These are phyloP conservation scores for Bipolaris bicolor DNA, from an alignment of 2,329 filamentous ascomycete genomes.

Conservation along the genomic window DNA sequence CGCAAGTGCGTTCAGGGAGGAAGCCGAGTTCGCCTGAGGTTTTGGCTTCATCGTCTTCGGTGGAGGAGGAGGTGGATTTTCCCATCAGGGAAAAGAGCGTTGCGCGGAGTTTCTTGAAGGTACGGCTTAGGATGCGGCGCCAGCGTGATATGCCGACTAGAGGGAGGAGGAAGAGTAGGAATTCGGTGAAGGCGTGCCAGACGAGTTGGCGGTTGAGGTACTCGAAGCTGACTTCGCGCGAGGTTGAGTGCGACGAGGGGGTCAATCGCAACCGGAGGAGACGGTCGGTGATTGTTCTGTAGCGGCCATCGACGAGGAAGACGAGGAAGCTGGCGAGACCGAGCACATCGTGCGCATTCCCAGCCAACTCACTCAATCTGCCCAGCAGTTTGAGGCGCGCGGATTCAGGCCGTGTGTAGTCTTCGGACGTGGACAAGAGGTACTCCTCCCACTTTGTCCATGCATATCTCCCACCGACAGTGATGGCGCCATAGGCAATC, in stretches of 20 bases:
- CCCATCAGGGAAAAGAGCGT: conserved; percentile 57
- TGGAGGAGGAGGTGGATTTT: conserved; percentile 47
- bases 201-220: conserved; percentile 97
- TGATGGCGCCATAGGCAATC: conserved; percentile 79
- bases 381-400: conserved; percentile 64
- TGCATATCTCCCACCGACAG: conserved; percentile 84
- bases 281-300: conserved; percentile 88
- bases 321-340: conserved; percentile 86
- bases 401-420: conserved; percentile 65
- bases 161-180: conserved; percentile 94
- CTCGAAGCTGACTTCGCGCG: conserved; percentile 93
- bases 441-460: conserved; percentile 94
- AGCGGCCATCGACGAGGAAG: conserved; percentile 88
- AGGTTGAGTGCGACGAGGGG: conserved; percentile 81
- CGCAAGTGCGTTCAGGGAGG: conserved; percentile 90
- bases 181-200: conserved; percentile 99
- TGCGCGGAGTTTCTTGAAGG: conserved; percentile 81
- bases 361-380: conserved; percentile 70
- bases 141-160: conserved; percentile 94
- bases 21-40: conserved; percentile 77
- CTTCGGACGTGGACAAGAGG: conserved; percentile 77
- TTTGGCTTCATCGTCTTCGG: conserved; percentile 54
- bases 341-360: conserved; percentile 78
- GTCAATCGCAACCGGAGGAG: conserved; percentile 82
- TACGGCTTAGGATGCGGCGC: conserved; percentile 84